Conservation (phyloP, 306 rosid genomes). For the Castanopsis chinensis region DNA sequence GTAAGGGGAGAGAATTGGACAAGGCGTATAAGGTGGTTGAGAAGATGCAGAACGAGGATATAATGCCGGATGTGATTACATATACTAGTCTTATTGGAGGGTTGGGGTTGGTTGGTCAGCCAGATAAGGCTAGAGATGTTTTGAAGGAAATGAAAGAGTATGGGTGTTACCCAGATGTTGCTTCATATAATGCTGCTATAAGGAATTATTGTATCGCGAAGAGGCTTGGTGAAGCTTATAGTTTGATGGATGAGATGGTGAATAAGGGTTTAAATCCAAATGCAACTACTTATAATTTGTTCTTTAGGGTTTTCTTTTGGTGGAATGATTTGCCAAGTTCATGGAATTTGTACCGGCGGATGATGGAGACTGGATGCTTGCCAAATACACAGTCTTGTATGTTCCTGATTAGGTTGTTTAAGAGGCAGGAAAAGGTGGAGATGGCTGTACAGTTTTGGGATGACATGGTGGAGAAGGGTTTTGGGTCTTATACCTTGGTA, state of each 20-base stretch:
- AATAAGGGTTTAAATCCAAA: constrained; percentile 66
- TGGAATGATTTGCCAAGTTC: constrained; percentile 68
- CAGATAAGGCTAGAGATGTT: constrained; percentile 71
- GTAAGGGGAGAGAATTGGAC: constrained; percentile 68
- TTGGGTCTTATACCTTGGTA: constrained; percentile 72
- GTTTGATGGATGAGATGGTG: constrained; percentile 72
- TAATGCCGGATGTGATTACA: constrained; percentile 69
- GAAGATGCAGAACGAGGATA: constrained; percentile 54
- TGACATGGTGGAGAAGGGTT: constrained; percentile 87
- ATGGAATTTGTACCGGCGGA: constrained; percentile 65
- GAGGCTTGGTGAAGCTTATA: constrained; percentile 77
- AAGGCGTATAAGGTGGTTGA: constrained; percentile 71
- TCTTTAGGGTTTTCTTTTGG: constrained; percentile 78
- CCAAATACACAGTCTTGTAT: constrained; percentile 91
- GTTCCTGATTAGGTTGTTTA: constrained; percentile 75
- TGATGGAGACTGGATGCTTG: constrained; percentile 65
- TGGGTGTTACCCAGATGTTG: constrained; percentile 78
- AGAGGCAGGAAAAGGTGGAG: constrained; percentile 71
- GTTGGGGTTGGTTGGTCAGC: constrained; percentile 83
- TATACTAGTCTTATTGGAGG: constrained; percentile 85
- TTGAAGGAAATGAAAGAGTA: constrained; percentile 90
- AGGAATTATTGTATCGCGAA: constrained; percentile 84
- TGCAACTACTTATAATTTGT: constrained; percentile 82
- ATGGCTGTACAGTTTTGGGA: constrained; percentile 84
- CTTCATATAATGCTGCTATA: constrained; percentile 82